Percentiles rank a stretch among this genome's conserved stretches.
Evolutionary conservation across 192 early-diverging fungal species (phyloP).

Genomic region (Spinellus fusiger): DNA sequence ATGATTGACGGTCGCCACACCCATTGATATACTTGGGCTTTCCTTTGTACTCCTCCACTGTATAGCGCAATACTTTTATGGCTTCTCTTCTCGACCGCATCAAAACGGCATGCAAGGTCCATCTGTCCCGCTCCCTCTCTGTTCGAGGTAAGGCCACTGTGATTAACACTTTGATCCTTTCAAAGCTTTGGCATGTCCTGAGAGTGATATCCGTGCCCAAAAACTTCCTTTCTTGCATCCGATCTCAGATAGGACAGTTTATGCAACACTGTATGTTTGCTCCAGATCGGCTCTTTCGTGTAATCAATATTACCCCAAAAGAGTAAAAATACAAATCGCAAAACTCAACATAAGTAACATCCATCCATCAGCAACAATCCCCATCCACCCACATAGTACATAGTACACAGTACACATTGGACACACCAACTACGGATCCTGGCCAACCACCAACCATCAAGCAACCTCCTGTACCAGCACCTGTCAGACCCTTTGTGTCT

Average conservation of each 20-base stretch:
- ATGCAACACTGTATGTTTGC: neutral
- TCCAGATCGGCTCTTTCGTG: too few relatives aligned
- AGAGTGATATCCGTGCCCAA: neutral
- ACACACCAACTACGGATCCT: too few relatives aligned
- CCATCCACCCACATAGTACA: too few relatives aligned
- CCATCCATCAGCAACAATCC: too few relatives aligned
- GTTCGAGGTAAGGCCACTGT: constrained; percentile 5
- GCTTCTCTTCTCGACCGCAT: neutral
- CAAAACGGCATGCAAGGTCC: neutral
- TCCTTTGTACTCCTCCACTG: constrained; percentile 2
- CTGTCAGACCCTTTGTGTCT: too few relatives aligned
- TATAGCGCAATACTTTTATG: neutral
- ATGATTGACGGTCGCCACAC: neutral
- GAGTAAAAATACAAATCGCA: too few relatives aligned
- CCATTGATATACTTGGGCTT: constrained; percentile 6
- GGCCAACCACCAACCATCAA: too few relatives aligned
- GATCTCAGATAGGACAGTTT: neutral
- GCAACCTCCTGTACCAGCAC: too few relatives aligned
- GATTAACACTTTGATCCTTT: constrained; percentile 6
- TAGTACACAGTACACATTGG: too few relatives aligned
- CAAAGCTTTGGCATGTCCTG: constrained; percentile 14
- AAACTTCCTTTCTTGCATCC: neutral
- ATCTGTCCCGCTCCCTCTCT: neutral
- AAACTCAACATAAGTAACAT: too few relatives aligned
- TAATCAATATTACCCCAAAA: too few relatives aligned